Evolutionary conservation across 495 filamentous ascomycete genomes (phyloP), one percentile per base, ranked within the genome.

Genomic region (Penicillium longicatenatum): DNA sequence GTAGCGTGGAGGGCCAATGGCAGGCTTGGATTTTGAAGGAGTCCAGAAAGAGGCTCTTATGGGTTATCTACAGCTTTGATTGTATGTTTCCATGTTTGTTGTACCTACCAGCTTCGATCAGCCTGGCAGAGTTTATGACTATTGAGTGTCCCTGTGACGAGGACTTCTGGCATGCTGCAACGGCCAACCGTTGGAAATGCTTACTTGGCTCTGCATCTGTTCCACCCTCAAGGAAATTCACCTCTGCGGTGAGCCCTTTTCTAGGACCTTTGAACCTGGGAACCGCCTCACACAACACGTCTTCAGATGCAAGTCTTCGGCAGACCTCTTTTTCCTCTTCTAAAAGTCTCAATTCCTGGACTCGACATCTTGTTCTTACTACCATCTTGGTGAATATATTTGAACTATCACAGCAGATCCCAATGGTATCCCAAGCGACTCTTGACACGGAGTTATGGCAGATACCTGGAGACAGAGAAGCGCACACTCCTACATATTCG

Each of bases 121-220:
- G 19, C 21, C 1, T 52, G 24, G 48, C 55, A 14, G 55, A 58
- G 16, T 50, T 52, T 7, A 52, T 51, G 48, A 46, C 33, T 7
- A 47, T 37, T 10, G 55, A 52, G 29, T 58, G 55, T 46, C 55
- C 55, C 6, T 58, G 55, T 22, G 49, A 58, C 16, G 55, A 58
- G 26, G 55, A 58, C 5, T 46, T 58, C 21, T 58, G 55, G 55
- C 48, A 58, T 31, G 55, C 55, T 16, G 16, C 49, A 39, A 58
- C 14, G 44, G 35, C 48, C 17, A 29, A 58, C 12, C 37, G 41
- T 16, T 58, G 55, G 55, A 58, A 26, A 39, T 21, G 9, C 7
- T 22, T 58, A 24, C 47, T 58, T 46, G 55, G 55, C 12, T 58
- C 48, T 24, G 55, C 55, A 19, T 58, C 41, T 10, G 17, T 58